Conservation (phyloP, 768 basidiomycete genomes). For the Leccinum obscurum region DNA sequence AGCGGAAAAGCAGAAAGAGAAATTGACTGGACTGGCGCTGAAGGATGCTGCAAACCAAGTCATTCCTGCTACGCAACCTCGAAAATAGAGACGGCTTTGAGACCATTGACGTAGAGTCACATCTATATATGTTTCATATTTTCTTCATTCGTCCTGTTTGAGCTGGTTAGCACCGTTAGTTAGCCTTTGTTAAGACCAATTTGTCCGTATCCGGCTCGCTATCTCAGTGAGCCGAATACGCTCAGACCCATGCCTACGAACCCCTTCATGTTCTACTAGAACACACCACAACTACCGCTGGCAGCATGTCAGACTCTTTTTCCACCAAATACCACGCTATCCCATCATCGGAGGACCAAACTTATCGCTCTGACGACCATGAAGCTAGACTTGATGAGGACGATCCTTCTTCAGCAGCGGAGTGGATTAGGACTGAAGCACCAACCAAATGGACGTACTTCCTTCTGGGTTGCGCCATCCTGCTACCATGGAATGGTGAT, state of each 20-base stretch:
- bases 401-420: conserved; percentile 24
- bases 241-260: not conserved
- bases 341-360: conserved; percentile 21
- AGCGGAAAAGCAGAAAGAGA: conserved; percentile 49
- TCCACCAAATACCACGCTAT: conserved; percentile 19
- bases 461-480: conserved; percentile 72
- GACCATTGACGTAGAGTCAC: not conserved
- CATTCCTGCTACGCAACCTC: conserved; percentile 38
- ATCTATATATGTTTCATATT: not conserved
- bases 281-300: not conserved
- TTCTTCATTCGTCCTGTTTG: not conserved
- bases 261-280: not conserved
- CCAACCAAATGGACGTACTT: conserved; percentile 67
- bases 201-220: not conserved
- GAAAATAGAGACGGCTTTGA: conserved; percentile 8
- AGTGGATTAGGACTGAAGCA: conserved; percentile 34
- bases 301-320: conserved; percentile 12
- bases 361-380: not conserved
- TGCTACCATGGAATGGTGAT: conserved; percentile 91
- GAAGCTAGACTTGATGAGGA: conserved; percentile 5
- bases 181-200: not conserved
- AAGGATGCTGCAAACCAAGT: conserved; percentile 59
- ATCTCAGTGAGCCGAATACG: not conserved
- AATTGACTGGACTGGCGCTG: conserved; percentile 52
- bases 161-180: not conserved